Conservation (phyloP, 2,329 filamentous ascomycete species). For the Davidsoniella australis region DNA sequence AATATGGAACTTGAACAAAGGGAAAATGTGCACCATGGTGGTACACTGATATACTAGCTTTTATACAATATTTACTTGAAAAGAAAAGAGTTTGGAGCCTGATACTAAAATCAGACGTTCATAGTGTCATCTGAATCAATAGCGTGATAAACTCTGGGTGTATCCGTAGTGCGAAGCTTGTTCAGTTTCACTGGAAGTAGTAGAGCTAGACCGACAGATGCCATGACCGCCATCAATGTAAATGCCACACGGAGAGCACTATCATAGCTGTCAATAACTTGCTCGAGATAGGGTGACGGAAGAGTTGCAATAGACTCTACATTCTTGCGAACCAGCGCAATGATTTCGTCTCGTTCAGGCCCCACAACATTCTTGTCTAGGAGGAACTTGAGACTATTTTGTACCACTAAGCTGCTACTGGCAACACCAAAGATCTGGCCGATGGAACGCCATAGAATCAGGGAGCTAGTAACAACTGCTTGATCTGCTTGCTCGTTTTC, state of each 20-base stretch:
- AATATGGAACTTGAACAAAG: no score
- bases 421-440: slow-evolving; percentile 61
- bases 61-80: no score
- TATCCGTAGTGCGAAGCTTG: no score
- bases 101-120: no score
- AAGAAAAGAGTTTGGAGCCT: no score
- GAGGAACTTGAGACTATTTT: slow-evolving; percentile 49
- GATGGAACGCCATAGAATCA: slow-evolving; percentile 54
- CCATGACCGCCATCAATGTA: no score
- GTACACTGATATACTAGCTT: no score
- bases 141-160: no score
- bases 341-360: slow-evolving; percentile 37
- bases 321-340: slow-evolving; percentile 33
- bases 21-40: no score
- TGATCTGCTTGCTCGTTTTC: slow-evolving; percentile 43
- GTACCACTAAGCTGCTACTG: slow-evolving; percentile 51
- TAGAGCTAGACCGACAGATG: no score
- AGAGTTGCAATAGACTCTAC: slow-evolving; percentile 35
- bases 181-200: no score
- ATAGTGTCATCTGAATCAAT: no score
- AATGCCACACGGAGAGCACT: slow-evolving; percentile 22
- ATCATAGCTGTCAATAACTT: slow-evolving; percentile 39
- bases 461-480: slow-evolving; percentile 51
- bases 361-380: slow-evolving; percentile 42
- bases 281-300: slow-evolving; percentile 28